Evolutionary conservation across 805 yeast genomes (phyloP).

Genomic region (Starmerella apis): DNA sequence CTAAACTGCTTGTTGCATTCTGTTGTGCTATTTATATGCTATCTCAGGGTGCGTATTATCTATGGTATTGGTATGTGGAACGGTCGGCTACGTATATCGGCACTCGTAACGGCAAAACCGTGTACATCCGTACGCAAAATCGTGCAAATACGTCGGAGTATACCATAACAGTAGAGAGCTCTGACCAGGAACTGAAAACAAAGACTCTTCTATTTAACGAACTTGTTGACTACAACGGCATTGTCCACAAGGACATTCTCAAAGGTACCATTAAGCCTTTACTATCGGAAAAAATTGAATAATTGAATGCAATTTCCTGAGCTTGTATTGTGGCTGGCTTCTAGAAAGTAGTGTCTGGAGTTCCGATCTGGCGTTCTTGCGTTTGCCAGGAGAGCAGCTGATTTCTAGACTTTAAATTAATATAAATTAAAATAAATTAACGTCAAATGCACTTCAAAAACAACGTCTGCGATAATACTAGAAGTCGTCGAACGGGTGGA

Average conservation of each 20-base stretch:
- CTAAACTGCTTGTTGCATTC: slow-evolving; percentile 11
- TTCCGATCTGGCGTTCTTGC: too few species aligned
- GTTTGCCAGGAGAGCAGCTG: too few species aligned
- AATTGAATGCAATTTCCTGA: too few species aligned
- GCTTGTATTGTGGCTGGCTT: too few species aligned
- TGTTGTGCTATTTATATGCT: slow-evolving; percentile 18
- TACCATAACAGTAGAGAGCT: slow-evolving; percentile 5
- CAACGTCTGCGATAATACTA: too few species aligned
- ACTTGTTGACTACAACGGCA: slow-evolving; percentile 15
- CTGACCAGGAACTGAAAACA: neutral
- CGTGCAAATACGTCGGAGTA: slow-evolving; percentile 11
- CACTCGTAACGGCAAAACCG: slow-evolving; percentile 8
- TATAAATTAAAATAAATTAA: too few species aligned
- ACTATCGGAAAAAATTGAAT: neutral
- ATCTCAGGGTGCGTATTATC: slow-evolving; percentile 13
- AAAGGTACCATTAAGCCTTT: neutral
- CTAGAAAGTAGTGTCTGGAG: too few species aligned
- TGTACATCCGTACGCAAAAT: slow-evolving; percentile 17
- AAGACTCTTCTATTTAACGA: slow-evolving; percentile 7
- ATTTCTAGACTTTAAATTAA: too few species aligned
- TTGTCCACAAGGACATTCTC: neutral
- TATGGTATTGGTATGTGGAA: slow-evolving; percentile 19
- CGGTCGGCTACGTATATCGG: slow-evolving; percentile 21
- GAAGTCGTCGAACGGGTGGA: too few species aligned
- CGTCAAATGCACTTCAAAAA: too few species aligned